A percentile compares a stretch with the other conserved stretches of the same genome.
These are phyloP conservation scores for Metarhizium rileyi DNA, from an alignment of 2,329 filamentous ascomycete genomes.

Conservation along the genomic window DNA sequence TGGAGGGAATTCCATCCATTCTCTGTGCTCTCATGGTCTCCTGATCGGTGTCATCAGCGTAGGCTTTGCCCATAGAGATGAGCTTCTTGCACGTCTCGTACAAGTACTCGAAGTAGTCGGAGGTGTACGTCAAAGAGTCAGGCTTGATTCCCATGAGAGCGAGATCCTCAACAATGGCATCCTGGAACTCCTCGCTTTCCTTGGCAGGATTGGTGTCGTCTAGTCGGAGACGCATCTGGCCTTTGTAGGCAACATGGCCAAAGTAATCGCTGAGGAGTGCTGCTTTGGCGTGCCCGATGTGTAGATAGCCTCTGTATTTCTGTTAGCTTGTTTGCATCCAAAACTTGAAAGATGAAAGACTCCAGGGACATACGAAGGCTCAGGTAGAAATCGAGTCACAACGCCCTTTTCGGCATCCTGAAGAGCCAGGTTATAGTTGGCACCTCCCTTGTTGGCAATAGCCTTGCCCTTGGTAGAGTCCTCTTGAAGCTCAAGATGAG, in stretches of 20 bases:
- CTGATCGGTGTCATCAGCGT: conserved; percentile 88
- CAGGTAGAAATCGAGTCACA: conserved; percentile 84
- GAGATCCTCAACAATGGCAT: conserved; percentile 87
- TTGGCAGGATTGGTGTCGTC: conserved; percentile 97
- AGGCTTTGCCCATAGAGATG: conserved; percentile 80
- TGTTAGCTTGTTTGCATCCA: conserved; percentile 1
- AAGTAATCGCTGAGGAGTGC: conserved; percentile 95
- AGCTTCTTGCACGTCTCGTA: conserved; percentile 78
- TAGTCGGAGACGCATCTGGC: conserved; percentile 82
- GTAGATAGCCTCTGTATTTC: conserved; percentile 62
- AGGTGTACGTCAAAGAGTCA: conserved; percentile 79
- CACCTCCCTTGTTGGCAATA: conserved; percentile 70
- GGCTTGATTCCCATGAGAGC: conserved; percentile 85
- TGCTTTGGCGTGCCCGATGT: conserved; percentile 93
- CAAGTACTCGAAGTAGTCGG: conserved; percentile 89
- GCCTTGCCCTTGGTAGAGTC: conserved; percentile 59
- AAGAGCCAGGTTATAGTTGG: conserved; percentile 80
- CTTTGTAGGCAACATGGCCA: conserved; percentile 84
- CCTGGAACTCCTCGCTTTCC: conserved; percentile 93
- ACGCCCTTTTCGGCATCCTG: conserved; percentile 81
- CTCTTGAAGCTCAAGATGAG: conserved; percentile 64
- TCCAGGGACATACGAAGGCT: conserved; percentile 65
- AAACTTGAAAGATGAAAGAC: not conserved
- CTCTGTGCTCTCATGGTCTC: conserved; percentile 81
- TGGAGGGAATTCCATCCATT: conserved; percentile 73